phyloP scores from a whole-genome alignment of 2,329 filamentous ascomycete genomes.

The Botrytis paeoniae region DNA sequence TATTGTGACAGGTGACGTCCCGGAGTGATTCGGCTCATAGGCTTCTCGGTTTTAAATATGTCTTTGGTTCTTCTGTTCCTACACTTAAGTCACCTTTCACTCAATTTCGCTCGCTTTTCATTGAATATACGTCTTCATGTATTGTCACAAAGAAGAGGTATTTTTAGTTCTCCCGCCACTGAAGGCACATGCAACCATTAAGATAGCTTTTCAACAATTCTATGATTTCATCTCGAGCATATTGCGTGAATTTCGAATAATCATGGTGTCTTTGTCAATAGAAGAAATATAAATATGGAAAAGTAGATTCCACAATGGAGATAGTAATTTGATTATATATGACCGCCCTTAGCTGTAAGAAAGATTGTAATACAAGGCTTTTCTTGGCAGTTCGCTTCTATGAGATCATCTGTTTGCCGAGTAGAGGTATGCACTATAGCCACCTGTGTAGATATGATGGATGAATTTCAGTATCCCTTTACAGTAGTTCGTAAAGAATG shows the following conservation, averaged over 20 bases:
- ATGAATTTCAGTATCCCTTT: background rate
- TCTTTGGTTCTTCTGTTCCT: background rate
- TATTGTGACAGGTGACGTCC: constrained; percentile 39
- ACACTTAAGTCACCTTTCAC: too few species aligned
- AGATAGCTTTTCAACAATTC: background rate
- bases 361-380: background rate
- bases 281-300: background rate
- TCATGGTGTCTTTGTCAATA: background rate
- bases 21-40: background rate
- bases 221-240: background rate
- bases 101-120: background rate
- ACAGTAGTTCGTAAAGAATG: background rate
- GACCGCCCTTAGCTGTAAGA: background rate
- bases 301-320: background rate
- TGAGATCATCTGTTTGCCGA: background rate
- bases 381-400: background rate
- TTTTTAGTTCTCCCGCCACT: background rate
- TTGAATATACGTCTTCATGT: background rate
- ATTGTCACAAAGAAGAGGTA: too few species aligned
- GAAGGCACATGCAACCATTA: background rate
- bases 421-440: background rate
- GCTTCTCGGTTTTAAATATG: background rate
- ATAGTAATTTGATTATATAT: background rate
- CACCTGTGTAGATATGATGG: background rate
- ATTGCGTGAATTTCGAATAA: background rate